A percentile compares a stretch with the other conserved stretches of the same genome.
Conservation (phyloP, 345 rosid species). For the Acer yangbiense region DNA sequence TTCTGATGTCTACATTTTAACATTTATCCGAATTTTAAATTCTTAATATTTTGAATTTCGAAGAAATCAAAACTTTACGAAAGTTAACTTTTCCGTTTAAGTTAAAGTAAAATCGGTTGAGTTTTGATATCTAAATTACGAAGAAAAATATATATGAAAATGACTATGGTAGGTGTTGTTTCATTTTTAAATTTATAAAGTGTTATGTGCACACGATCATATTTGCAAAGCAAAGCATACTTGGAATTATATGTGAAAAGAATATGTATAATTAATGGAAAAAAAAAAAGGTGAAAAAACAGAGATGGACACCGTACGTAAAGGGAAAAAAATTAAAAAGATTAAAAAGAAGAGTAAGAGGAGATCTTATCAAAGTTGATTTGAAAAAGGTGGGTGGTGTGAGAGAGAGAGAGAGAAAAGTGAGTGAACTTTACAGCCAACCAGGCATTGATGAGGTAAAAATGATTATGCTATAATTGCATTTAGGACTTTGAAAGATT, state of each 20-base stretch:
- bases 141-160: no score
- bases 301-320: neutral
- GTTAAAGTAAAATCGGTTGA: no score
- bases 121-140: no score
- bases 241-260: neutral
- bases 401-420: constrained; percentile 24
- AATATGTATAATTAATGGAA: no score
- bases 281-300: neutral
- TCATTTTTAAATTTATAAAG: no score
- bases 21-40: neutral
- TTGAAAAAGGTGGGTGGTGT: constrained; percentile 13
- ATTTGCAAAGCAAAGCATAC: no score
- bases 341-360: neutral
- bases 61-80: no score
- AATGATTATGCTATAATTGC: constrained; percentile 47
- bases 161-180: no score
- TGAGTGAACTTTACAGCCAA: constrained; percentile 41
- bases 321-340: neutral
- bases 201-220: no score
- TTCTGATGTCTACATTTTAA: neutral
- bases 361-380: neutral
- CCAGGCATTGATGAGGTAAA: constrained; percentile 25
- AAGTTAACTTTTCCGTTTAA: no score
- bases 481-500: constrained; percentile 10
- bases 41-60: neutral